Evolutionary conservation across 176 grass and related monocot genomes (phyloP), one percentile per base, ranked within the genome.

Genomic region (Raddia guianensis): DNA sequence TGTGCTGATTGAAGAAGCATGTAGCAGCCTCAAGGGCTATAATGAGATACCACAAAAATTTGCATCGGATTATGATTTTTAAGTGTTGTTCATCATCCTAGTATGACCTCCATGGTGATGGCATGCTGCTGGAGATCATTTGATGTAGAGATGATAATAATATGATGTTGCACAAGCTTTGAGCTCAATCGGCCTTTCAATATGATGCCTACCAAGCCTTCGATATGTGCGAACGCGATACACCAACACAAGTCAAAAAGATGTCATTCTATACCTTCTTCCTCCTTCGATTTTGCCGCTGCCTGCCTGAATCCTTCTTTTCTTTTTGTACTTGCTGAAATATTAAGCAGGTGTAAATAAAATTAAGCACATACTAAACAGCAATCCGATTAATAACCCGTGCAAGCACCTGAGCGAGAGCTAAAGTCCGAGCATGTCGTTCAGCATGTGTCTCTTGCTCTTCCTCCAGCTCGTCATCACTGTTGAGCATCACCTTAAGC

Each of bases 361-460:
- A 67, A 74, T 70, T 60, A 32, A 45, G 66, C 18, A 35, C 13
- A 13, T 32, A 67, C 3, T 6, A 8, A 78, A 75, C 18, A 63
- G 19, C 47, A 51, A 40, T 51, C 48, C 18, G 66, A 14, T 67
- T 79, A 81, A 43, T 49, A 66, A 67, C 46, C 4, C 52, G 71
- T 13, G 59, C n/a, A 65, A 27, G 21, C 5, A 95, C 92, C 95
- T 98, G 53, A 32, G 88, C 79, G 44, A 98, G 75, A 75, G 92
- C 86, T 63, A 98, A 8, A 51, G 88, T 98, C 37, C 92, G 86
- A 78, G 90, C 95, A 87, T 98, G 84, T 51, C 95, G 82, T 87
- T 98, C 92, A 11, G 92, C 86, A 76, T 95, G 92, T 81, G 95
- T 98, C 88, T 98, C 92, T 75, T 85, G 72, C 14, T 98, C 95